phyloP scores from a whole-genome alignment of 495 filamentous ascomycete species.

The Chaetomium fimeti region DNA sequence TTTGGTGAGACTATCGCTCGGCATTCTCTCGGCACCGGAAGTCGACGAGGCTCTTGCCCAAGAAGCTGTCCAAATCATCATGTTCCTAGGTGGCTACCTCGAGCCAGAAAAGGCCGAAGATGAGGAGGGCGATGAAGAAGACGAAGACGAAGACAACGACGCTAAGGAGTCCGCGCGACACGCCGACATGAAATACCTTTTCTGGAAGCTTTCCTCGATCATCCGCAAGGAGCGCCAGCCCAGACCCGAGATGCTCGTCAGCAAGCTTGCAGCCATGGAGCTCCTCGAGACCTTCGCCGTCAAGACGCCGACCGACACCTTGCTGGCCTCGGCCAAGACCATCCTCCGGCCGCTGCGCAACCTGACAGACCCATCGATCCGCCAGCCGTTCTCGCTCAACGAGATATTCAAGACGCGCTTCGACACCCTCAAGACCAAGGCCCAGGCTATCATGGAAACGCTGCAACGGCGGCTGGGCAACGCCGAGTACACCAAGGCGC shows the following conservation, averaged over 20 bases:
- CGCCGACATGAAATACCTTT: slow-evolving; percentile 63
- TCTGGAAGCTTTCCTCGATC: slow-evolving; percentile 70
- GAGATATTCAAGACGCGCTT: slow-evolving; percentile 63
- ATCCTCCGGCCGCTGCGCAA: slow-evolving; percentile 81
- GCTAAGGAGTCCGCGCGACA: slow-evolving; percentile 46
- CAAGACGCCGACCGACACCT: slow-evolving; percentile 55
- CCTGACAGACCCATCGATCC: slow-evolving; percentile 75
- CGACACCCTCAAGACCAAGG: slow-evolving; percentile 64
- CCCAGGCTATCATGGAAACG: slow-evolving; percentile 67
- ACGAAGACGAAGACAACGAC: slow-evolving; percentile 44
- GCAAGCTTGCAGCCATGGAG: slow-evolving; percentile 73
- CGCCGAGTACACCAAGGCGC: slow-evolving; percentile 64
- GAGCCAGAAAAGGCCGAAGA: slow-evolving; percentile 31
- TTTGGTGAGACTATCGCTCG: slow-evolving; percentile 61
- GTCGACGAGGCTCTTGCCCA: slow-evolving; percentile 64
- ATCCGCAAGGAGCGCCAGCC: slow-evolving; percentile 74
- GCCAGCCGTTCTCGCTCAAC: slow-evolving; percentile 63
- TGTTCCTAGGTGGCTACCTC: slow-evolving; percentile 60
- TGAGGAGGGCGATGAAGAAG: slow-evolving; percentile 28
- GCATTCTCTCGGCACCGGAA: slow-evolving; percentile 62
- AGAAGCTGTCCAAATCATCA: slow-evolving; percentile 71
- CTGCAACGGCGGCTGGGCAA: slow-evolving; percentile 85
- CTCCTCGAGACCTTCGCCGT: slow-evolving; percentile 62
- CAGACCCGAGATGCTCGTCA: slow-evolving; percentile 57
- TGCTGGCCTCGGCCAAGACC: slow-evolving; percentile 59